phyloP scores from a whole-genome alignment of 2,329 filamentous ascomycete genomes.

The Penicillium expansum region DNA sequence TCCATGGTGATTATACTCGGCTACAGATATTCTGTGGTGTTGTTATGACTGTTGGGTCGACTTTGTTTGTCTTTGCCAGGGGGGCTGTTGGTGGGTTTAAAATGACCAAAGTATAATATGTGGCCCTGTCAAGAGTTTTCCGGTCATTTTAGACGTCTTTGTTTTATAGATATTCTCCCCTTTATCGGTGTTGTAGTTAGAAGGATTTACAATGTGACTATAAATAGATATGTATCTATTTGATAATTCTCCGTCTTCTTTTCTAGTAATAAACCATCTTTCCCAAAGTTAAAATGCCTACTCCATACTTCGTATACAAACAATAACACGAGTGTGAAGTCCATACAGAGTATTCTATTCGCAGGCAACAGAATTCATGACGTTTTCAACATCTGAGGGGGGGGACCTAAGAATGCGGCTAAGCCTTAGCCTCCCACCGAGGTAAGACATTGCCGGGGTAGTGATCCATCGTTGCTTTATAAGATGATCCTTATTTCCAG shows the following conservation, averaged over 20 bases:
- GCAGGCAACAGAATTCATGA: not conserved
- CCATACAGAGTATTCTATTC: not conserved
- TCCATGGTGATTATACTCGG: slow-evolving; percentile 26
- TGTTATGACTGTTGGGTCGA: slow-evolving; percentile 25
- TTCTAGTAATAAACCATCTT: not conserved
- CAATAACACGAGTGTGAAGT: too few relatives aligned
- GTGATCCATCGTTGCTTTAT: not conserved
- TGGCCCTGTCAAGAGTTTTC: not conserved
- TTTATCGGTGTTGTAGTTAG: not conserved
- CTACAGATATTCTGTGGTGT: slow-evolving; percentile 30
- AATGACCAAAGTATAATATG: slow-evolving; percentile 23
- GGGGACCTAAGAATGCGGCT: not conserved
- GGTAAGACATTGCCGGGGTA: not conserved
- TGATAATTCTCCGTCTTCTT: not conserved
- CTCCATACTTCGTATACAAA: too few relatives aligned
- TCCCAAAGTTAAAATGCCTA: not conserved
- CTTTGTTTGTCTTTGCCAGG: slow-evolving; percentile 26
- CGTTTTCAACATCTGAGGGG: not conserved
- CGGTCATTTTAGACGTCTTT: not conserved
- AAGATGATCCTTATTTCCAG: not conserved
- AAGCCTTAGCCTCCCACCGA: not conserved
- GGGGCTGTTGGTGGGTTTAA: slow-evolving; percentile 25
- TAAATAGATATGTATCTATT: not conserved
- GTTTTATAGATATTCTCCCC: not conserved
- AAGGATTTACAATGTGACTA: not conserved